Evolutionary conservation across 2,329 filamentous ascomycete genomes (phyloP), one percentile per base, ranked within the genome.

Genomic region (Allantophomopsis cytisporea): DNA sequence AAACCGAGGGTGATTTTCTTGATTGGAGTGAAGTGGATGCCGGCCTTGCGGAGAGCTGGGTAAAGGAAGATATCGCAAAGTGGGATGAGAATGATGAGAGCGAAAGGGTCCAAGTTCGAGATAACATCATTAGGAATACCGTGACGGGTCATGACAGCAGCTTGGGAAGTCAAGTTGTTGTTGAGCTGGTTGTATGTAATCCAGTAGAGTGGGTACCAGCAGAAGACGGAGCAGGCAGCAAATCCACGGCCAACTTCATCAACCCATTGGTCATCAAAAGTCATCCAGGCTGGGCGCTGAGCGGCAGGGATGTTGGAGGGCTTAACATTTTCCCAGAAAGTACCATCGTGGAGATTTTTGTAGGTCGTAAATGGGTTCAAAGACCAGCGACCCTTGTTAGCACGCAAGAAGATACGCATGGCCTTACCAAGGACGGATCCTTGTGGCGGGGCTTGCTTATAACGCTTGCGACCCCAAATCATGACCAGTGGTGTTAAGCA

Each of bases 261-360:
- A 28, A 89, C 83, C 82, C 83, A 89, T 39, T 74, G 73, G 48
- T 89, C 84, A 45, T 89, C 83, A 49, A 86, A 87, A 0, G 77
- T 82, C 79, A 88, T 87, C 81, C 81, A 88, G 0, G 40, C 32
- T 0, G 82, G 82, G 40, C 76, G 76, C 45, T 66, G 55, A 2
- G 56, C 57, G 31, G 68, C 61, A 8, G 69, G 61, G 5, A 84
- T 65, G 30, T 65, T 62, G 8, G 75, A 81, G 3, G 82, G 82
- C 61, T 83, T 83, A 43, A 76, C 74, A 4, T 64, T 54, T 18
- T 84, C 74, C 76, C 80, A 86, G 60, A 83, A 76, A 5, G 59
- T 58, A 3, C 61, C 60, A 39, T 60, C 58, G 43, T 68, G 61
- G 45, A 73, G 60, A 48, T 70, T 69, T 50, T 62, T 67, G 54